A percentile compares a stretch with the other conserved stretches of the same genome.
phyloP scores from a whole-genome alignment of 169 alveolate species.

The Plasmodium gaboni region DNA sequence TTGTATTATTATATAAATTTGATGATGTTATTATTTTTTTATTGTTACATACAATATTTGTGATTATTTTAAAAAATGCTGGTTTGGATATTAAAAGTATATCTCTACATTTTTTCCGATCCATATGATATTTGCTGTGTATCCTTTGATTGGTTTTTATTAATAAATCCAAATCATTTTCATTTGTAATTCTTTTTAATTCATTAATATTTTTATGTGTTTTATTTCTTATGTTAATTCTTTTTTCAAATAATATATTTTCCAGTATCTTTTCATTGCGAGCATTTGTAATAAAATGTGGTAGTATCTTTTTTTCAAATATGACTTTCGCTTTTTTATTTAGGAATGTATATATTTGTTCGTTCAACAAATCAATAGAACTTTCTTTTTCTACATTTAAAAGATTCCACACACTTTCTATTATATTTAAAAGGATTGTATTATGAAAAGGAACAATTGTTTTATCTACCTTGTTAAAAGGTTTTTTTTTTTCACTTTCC shows the following conservation, averaged over 20 bases:
- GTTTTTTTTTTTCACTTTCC: not conserved
- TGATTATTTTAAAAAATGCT: slow-evolving; percentile 45
- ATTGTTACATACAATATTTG: not conserved
- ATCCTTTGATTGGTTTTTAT: too few species aligned
- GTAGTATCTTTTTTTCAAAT: slow-evolving; percentile 22
- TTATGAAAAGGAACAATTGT: not conserved
- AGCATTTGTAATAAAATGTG: slow-evolving; percentile 35
- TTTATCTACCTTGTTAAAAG: not conserved
- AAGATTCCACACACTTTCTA: slow-evolving; percentile 19
- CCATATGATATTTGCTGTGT: slow-evolving; percentile 3
- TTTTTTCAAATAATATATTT: slow-evolving; percentile 15
- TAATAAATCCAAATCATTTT: slow-evolving; percentile 30
- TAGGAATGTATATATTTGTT: slow-evolving; percentile 6
- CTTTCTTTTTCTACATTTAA: slow-evolving; percentile 34
- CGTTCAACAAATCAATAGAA: slow-evolving; percentile 44
- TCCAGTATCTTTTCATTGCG: not conserved
- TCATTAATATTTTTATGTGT: slow-evolving; percentile 4
- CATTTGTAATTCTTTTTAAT: slow-evolving; percentile 61
- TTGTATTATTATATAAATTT: not conserved
- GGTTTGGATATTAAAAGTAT: slow-evolving; percentile 23
- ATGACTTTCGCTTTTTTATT: slow-evolving; percentile 35
- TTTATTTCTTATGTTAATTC: not conserved
- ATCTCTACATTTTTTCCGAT: not conserved
- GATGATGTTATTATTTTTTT: not conserved
- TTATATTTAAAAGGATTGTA: not conserved